A percentile compares a stretch with the other conserved stretches of the same genome.
phyloP scores from a whole-genome alignment of 2,329 filamentous ascomycete genomes.

The Juglanconis sp. region DNA sequence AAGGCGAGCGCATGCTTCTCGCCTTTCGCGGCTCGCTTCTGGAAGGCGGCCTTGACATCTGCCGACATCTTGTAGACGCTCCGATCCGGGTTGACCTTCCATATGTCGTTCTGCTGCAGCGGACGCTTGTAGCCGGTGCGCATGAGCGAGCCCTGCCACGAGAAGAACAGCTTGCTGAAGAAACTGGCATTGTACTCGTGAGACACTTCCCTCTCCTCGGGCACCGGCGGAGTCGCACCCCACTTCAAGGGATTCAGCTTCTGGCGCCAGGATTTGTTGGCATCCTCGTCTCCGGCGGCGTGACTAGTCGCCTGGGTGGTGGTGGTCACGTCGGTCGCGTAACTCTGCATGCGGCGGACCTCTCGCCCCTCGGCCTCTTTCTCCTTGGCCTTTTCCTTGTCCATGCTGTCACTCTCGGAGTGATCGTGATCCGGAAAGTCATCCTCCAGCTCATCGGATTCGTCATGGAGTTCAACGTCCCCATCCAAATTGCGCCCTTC shows the following conservation, averaged over 20 bases:
- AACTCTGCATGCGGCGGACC: conserved; percentile 45
- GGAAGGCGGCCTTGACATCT: conserved; percentile 66
- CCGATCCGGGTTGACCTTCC: conserved; percentile 79
- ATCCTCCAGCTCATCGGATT: conserved; percentile 13
- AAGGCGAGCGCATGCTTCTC: conserved; percentile 71
- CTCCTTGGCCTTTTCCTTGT: conserved; percentile 17
- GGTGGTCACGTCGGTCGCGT: conserved; percentile 52
- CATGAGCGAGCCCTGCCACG: conserved; percentile 92
- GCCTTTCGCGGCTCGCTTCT: conserved; percentile 63
- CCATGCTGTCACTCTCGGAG: conserved; percentile 16
- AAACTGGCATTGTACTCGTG: conserved; percentile 71
- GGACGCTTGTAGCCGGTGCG: conserved; percentile 79
- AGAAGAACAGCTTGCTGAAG: conserved; percentile 74
- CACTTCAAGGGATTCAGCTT: conserved; percentile 60
- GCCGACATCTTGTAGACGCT: conserved; percentile 66
- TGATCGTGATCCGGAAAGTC: conserved; percentile 5
- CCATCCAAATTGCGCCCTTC: neutral
- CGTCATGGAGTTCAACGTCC: neutral
- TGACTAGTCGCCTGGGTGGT: conserved; percentile 41
- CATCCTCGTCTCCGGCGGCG: conserved; percentile 17
- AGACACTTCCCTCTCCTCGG: conserved; percentile 51
- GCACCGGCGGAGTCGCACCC: conserved; percentile 54
- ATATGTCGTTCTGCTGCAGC: conserved; percentile 82
- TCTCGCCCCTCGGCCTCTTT: conserved; percentile 27
- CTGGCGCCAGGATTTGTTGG: conserved; percentile 60